Evolutionary conservation across 2,329 filamentous ascomycete genomes (phyloP), one percentile per base, ranked within the genome.

Genomic region (Diaporthe helianthi): DNA sequence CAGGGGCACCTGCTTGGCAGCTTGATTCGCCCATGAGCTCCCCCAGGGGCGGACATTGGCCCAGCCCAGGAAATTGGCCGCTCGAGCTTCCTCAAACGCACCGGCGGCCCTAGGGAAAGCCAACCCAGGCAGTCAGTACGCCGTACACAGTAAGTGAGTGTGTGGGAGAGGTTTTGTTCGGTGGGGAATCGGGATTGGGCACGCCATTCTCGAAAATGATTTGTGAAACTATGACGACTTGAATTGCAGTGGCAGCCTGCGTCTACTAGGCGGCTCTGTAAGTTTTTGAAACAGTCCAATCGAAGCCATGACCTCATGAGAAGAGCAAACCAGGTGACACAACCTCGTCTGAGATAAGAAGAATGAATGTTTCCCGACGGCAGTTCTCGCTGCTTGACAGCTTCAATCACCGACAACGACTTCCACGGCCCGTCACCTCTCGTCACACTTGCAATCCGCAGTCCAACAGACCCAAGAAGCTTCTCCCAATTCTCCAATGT

Each of bases 401-500:
- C 73, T 55, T 74, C 72, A 29, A 73, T 67, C 1, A 74, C 69
- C 6, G 61, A 44, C 41, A 68, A 44, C 10, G 46, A 51, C 47
- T 55, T 55, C 69, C 55, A 71, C 15, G 41, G 33, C 17, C 69
- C 65, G 4, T 53, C 46, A 17, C 65, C 70, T 12, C 54, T 29
- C 22, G 68, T 66, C 15, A 77, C 71, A 38, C 73, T 69, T 17
- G 70, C 60, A n/a, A 80, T 74, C 65, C 49, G 71, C 46, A 80
- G 64, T 8, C 77, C 78, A 2, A 75, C 76, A 52, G 68, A 64
- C 6, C 55, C 64, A 3, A 74, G 69, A 10, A 80, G 61, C 1
- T 69, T 24, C 26, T 74, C 67, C 70, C 77, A 80, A 22, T 72
- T 72, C 13, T 72, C 68, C n/a, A 73, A 65, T 8, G 74, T 76